A percentile compares a stretch with the other conserved stretches of the same genome.
These are phyloP conservation scores for Gymnopilus junonius DNA, from an alignment of 768 basidiomycete species.

Conservation along the genomic window DNA sequence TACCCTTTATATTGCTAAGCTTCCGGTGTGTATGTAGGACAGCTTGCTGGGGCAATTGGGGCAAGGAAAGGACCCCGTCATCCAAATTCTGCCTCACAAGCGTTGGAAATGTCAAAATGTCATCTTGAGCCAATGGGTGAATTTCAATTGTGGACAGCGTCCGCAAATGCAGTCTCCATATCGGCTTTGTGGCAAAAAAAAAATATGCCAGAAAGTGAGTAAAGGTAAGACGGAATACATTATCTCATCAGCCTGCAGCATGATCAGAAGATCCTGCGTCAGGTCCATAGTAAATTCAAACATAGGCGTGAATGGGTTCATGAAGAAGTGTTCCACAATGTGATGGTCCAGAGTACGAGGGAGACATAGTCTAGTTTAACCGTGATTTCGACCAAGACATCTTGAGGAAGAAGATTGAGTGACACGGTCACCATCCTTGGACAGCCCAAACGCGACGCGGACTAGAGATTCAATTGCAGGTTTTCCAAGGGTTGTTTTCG, in stretches of 20 bases:
- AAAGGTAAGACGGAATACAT: not conserved
- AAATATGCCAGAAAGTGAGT: not conserved
- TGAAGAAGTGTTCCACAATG: not conserved
- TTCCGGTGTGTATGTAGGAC: too few relatives aligned
- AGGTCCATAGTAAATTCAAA: not conserved
- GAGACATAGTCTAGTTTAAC: not conserved
- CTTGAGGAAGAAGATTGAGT: not conserved
- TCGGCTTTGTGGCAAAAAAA: not conserved
- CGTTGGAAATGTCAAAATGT: not conserved
- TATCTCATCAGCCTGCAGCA: not conserved
- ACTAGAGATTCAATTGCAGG: too few relatives aligned
- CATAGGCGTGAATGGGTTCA: not conserved
- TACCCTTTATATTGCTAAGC: too few relatives aligned
- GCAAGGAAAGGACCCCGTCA: too few relatives aligned
- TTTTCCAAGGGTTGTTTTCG: too few relatives aligned
- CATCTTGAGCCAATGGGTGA: not conserved
- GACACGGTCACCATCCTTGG: too few relatives aligned
- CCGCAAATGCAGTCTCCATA: not conserved
- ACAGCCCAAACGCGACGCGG: too few relatives aligned
- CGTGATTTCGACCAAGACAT: not conserved
- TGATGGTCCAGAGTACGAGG: not conserved
- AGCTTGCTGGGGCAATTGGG: too few relatives aligned
- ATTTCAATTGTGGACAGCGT: not conserved
- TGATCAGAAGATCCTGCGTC: not conserved
- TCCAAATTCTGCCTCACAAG: too few relatives aligned